Evolutionary conservation across 495 filamentous ascomycete genomes (phyloP).

Genomic region (Margaritispora aquatica): DNA sequence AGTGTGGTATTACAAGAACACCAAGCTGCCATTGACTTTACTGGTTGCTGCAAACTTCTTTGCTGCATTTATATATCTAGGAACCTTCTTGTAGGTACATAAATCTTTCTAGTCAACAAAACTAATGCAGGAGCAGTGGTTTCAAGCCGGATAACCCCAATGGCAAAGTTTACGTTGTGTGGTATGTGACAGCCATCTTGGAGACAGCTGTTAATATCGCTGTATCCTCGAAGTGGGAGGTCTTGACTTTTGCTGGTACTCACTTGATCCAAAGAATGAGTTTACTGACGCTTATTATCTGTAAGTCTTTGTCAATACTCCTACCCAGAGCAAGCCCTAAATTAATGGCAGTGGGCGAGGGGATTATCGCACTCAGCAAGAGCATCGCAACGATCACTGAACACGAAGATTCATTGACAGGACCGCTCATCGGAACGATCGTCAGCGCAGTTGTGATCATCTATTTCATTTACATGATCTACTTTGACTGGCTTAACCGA

Average conservation of each 20-base stretch:
- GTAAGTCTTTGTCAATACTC: constrained; percentile 18
- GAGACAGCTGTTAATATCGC: constrained; percentile 8
- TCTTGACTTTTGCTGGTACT: constrained; percentile 55
- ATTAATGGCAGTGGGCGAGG: constrained; percentile 1
- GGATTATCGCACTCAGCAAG: not conserved
- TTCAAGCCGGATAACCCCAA: constrained; percentile 26
- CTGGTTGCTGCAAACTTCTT: constrained; percentile 35
- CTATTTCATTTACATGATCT: constrained; percentile 67
- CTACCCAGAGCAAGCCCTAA: no score
- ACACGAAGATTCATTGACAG: constrained; percentile 23
- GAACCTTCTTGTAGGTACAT: constrained; percentile 31
- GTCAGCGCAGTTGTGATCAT: constrained; percentile 26
- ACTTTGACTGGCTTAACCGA: constrained; percentile 54
- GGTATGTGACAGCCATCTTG: constrained; percentile 6
- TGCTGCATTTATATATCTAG: constrained; percentile 42
- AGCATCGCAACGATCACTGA: constrained; percentile 18
- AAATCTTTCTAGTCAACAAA: not conserved
- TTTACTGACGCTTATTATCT: constrained; percentile 60
- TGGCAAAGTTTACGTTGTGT: constrained; percentile 22
- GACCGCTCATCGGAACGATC: constrained; percentile 25
- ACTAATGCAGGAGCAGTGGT: not conserved
- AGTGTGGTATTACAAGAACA: constrained; percentile 32
- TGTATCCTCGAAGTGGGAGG: constrained; percentile 6
- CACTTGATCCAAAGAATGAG: constrained; percentile 59
- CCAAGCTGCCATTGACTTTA: constrained; percentile 30